phyloP scores from a whole-genome alignment of 169 alveolate species.

The Eimeria praecox region DNA sequence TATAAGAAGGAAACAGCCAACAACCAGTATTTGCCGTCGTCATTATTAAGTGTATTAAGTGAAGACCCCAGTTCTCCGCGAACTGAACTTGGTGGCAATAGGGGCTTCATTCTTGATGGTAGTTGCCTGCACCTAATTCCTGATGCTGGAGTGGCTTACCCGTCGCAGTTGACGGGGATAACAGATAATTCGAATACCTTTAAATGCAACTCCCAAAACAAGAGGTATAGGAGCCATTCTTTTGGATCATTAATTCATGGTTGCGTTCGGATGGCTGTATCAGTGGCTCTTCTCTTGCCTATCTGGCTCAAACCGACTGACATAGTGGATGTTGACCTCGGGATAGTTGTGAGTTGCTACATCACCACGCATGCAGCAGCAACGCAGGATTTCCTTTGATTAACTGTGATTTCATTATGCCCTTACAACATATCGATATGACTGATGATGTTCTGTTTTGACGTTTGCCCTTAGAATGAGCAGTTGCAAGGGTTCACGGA shows the following conservation, averaged over 20 bases:
- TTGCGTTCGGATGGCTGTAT: constrained; percentile 5
- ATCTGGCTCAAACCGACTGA: constrained; percentile 54
- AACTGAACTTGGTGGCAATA: background rate
- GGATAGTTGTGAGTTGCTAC: constrained; percentile 45
- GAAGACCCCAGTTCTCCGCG: background rate
- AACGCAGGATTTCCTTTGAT: background rate
- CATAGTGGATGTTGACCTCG: constrained; percentile 49
- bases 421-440: background rate
- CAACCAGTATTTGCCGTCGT: background rate
- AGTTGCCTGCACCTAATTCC: background rate
- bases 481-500: constrained; percentile 24
- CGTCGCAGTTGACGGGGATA: background rate
- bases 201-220: background rate
- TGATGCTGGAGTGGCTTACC: background rate
- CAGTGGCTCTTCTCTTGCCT: constrained; percentile 53
- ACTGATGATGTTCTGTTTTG: background rate
- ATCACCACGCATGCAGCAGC: background rate
- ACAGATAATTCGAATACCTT: background rate
- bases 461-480: constrained; percentile 19
- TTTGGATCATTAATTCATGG: constrained; percentile 35
- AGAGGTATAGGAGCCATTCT: background rate
- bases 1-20: background rate
- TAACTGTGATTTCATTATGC: background rate
- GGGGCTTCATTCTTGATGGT: background rate
- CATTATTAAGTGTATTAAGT: background rate